Evolutionary conservation across 352 stramenopile genomes (phyloP).

Genomic region (Phytophthora fragariaefolia): DNA sequence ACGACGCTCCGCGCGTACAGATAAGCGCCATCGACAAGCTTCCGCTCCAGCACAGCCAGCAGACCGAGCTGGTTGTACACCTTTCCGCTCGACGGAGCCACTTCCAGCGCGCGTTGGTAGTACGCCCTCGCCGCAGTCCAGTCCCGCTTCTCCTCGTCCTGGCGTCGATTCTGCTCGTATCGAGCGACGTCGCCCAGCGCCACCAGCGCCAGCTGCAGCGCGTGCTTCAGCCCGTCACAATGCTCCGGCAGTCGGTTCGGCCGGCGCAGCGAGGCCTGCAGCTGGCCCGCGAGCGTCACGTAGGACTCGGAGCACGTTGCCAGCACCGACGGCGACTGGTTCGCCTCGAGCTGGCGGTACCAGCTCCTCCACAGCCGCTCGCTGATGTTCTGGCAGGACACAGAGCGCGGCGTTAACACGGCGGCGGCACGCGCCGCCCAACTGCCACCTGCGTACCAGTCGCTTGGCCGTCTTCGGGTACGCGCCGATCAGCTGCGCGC

Average conservation of each 20-base stretch:
- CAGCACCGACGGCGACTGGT: constrained; percentile 24
- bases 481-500: constrained; percentile 44
- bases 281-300: constrained; percentile 18
- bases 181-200: constrained; percentile 57
- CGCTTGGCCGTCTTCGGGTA: constrained; percentile 41
- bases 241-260: constrained; percentile 7
- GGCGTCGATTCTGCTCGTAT: constrained; percentile 43
- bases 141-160: constrained; percentile 15
- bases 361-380: constrained; percentile 70
- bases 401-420: constrained; percentile 1
- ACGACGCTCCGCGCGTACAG: constrained; percentile 53
- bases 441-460: constrained; percentile 33
- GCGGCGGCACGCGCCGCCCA: neutral
- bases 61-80: constrained; percentile 71
- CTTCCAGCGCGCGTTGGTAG: constrained; percentile 46
- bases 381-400: constrained; percentile 49
- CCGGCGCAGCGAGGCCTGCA: constrained; percentile 25
- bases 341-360: constrained; percentile 59
- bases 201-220: constrained; percentile 53
- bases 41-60: constrained; percentile 41
- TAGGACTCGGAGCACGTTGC: constrained; percentile 39
- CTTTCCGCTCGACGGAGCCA: constrained; percentile 56
- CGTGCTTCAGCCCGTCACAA: constrained; percentile 34
- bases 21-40: constrained; percentile 48
- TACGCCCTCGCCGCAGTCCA: constrained; percentile 41